Evolutionary conservation across 2,329 filamentous ascomycete species (phyloP), one percentile per base, ranked within the genome.

Genomic region (Claviceps spartinae): DNA sequence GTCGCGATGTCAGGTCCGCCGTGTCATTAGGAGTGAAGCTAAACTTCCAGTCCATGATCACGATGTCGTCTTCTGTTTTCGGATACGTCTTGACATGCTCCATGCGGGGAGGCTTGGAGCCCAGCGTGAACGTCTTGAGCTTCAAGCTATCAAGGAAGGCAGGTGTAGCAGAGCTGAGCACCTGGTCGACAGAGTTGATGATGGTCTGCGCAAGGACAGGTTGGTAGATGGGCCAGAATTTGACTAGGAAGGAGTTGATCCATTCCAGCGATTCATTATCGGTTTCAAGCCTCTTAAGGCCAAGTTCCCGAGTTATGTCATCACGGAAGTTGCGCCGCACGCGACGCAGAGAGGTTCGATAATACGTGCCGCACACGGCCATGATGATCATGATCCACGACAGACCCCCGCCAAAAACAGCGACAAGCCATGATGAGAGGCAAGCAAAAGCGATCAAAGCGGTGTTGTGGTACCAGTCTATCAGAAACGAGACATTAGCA

Each of bases 21-120:
- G 81, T 86, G 67, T 98, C 94, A 59, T 93, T 97, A 37, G 93
- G 93, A 0, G 88, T 97, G 72, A 98, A 98, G 75, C 91, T 97
- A 69, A 98, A 98, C 63, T 95, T 95, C 93, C 93, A 98, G 66
- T 98, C 93, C 93, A 98, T 98, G 62, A 97, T 80, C 43, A 98
- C 88, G 54, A 90, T 83, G 63, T 98, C 93, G 57, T 96, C 90
- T 60, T 96, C 88, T 1, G 87, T 88, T 68, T 93, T 95, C 53
- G 91, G 91, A 61, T 98, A 96, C 0, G 93, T 95, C 75, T 95
- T 97, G 68, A 98, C 93, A 63, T 97, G 90, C 69, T 98, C 93
- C 74, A 98, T 80, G 34, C 93, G 83, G 5, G 94, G 94, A 30
- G 93, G 91, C 70, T 98, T 98, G 8, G 87, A 90, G 52, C 93